phyloP scores from a whole-genome alignment of 2,329 filamentous ascomycete genomes.

The Exserohilum turcica region DNA sequence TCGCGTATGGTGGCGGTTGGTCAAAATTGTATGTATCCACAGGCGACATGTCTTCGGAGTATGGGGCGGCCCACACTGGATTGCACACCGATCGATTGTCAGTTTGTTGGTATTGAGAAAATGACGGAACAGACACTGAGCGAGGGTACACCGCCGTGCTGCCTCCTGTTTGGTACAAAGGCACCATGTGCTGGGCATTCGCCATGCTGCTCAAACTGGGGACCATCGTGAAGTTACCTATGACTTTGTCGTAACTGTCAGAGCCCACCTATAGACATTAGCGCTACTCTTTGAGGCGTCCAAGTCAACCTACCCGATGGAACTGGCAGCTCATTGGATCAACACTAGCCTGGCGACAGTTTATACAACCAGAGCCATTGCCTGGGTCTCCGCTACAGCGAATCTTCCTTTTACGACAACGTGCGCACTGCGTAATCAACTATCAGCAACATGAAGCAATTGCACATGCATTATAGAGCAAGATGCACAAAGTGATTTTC shows the following conservation, averaged over 20 bases:
- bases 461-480: not conserved
- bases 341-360: constrained; percentile 76
- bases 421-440: constrained; percentile 67
- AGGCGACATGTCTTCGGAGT: constrained; percentile 36
- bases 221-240: constrained; percentile 25
- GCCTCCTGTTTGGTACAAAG: constrained; percentile 23
- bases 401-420: constrained; percentile 93
- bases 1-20: constrained; percentile 24
- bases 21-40: constrained; percentile 36
- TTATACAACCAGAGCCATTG: constrained; percentile 76
- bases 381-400: constrained; percentile 86
- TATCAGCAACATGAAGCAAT: constrained; percentile 3
- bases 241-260: constrained; percentile 29
- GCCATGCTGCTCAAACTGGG: constrained; percentile 25
- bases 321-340: constrained; percentile 72
- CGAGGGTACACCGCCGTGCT: constrained; percentile 21
- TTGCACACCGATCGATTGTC: constrained; percentile 29
- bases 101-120: constrained; percentile 25
- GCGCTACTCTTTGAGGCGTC: not conserved
- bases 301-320: constrained; percentile 65
- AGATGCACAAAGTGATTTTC: not conserved
- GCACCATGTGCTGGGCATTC: constrained; percentile 27
- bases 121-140: constrained; percentile 16
- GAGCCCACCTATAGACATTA: constrained; percentile 41
- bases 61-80: constrained; percentile 32